phyloP scores from a whole-genome alignment of 2,329 filamentous ascomycete genomes.

The Hawksworthiomyces lignivorus region DNA sequence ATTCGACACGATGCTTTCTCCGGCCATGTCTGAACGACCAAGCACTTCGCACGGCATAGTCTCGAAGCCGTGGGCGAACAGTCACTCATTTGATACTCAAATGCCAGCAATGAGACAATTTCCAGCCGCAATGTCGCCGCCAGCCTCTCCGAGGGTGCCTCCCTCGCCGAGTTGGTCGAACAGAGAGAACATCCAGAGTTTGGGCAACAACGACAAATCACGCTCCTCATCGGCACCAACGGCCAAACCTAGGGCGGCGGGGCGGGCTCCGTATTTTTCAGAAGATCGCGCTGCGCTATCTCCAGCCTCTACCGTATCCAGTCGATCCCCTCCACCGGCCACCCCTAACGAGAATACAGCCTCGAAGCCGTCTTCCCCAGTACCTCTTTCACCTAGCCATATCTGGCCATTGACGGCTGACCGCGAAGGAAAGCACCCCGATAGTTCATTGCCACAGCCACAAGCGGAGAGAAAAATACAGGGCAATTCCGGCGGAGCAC shows the following conservation, averaged over 20 bases:
- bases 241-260: neutral
- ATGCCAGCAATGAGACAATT: conserved; percentile 18
- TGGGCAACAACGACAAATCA: conserved; percentile 9
- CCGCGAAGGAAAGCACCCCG: no score
- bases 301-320: conserved; percentile 3
- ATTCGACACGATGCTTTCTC: conserved; percentile 4
- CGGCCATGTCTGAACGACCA: conserved; percentile 19
- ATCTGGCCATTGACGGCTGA: no score
- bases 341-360: no score
- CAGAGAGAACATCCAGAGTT: conserved; percentile 2
- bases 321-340: neutral
- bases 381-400: no score
- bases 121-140: neutral
- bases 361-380: no score
- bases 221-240: conserved; percentile 12
- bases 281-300: neutral
- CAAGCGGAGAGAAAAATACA: no score
- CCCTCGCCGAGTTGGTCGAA: conserved; percentile 1
- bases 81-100: conserved; percentile 37
- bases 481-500: no score
- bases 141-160: conserved; percentile 14
- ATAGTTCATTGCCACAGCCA: no score
- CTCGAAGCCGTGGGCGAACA: conserved; percentile 34
- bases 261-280: neutral
- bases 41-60: conserved; percentile 26